A percentile compares a stretch with the other conserved stretches of the same genome.
Conservation (phyloP, 2,329 filamentous ascomycete genomes). For the Didymella glomerata region DNA sequence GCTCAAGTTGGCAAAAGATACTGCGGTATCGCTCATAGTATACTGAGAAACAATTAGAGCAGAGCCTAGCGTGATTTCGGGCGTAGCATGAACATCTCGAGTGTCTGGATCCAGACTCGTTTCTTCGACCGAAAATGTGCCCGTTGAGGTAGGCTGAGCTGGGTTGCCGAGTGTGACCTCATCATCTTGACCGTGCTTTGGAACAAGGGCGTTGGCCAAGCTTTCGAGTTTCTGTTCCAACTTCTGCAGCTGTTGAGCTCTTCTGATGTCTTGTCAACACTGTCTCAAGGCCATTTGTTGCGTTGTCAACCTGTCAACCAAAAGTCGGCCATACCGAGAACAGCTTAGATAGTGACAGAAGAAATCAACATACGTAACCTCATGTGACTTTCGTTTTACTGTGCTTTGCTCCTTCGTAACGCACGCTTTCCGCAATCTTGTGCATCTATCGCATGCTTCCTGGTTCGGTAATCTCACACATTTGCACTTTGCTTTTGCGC, state of each 20-base stretch:
- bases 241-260: background rate
- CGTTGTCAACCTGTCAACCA: background rate
- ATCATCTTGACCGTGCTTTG: background rate
- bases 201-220: background rate
- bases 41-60: background rate
- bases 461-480: slow-evolving; percentile 7
- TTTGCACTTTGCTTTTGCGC: slow-evolving; percentile 17
- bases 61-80: background rate
- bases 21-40: no score
- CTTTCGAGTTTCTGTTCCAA: slow-evolving; percentile 2
- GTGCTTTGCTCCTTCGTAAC: background rate
- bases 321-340: background rate
- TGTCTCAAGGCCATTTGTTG: background rate
- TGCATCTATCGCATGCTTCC: slow-evolving; percentile 13
- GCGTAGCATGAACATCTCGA: background rate
- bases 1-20: background rate
- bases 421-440: background rate
- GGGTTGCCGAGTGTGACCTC: no score
- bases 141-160: background rate
- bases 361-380: background rate
- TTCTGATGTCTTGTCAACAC: background rate
- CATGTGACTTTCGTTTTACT: background rate
- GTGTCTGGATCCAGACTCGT: background rate
- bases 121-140: background rate
- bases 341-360: background rate